Percentiles rank a stretch among this genome's conserved stretches.
These are phyloP conservation scores for Beauveria asiatica DNA, from an alignment of 2,329 filamentous ascomycete species.

Conservation along the genomic window DNA sequence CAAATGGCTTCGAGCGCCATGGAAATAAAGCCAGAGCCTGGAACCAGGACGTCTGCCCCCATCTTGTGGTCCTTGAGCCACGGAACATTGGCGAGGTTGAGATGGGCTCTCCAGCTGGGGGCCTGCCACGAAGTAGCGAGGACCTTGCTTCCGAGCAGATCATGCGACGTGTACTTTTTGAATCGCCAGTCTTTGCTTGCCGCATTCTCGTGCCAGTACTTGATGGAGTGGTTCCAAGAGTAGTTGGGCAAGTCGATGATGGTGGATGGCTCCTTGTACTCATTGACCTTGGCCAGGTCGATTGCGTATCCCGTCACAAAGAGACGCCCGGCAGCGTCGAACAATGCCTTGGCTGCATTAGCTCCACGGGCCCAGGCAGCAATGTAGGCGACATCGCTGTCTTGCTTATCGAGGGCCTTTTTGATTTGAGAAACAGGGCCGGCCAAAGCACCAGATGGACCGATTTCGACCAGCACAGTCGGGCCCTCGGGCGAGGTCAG, in stretches of 20 bases:
- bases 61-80: slow-evolving; percentile 39
- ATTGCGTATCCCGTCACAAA: neutral
- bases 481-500: neutral
- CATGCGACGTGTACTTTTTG: slow-evolving; percentile 18
- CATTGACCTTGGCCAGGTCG: slow-evolving; percentile 10
- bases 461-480: neutral
- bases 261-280: neutral
- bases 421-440: slow-evolving; percentile 7
- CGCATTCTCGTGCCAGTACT: slow-evolving; percentile 17
- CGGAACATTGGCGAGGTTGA: slow-evolving; percentile 27
- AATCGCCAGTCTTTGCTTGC: slow-evolving; percentile 18
- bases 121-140: slow-evolving; percentile 23
- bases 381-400: neutral
- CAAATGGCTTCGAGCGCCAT: slow-evolving; percentile 34
- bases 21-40: slow-evolving; percentile 32
- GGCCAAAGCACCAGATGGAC: neutral
- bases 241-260: slow-evolving; percentile 19
- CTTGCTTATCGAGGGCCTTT: slow-evolving; percentile 1
- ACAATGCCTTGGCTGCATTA: neutral
- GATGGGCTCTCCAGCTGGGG: slow-evolving; percentile 31
- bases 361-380: neutral
- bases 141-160: slow-evolving; percentile 22
- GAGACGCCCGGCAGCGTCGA: neutral
- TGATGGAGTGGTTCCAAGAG: slow-evolving; percentile 17
- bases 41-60: slow-evolving; percentile 31